Evolutionary conservation across 768 basidiomycete genomes (phyloP).

Genomic region (Serpula lacrymans): DNA sequence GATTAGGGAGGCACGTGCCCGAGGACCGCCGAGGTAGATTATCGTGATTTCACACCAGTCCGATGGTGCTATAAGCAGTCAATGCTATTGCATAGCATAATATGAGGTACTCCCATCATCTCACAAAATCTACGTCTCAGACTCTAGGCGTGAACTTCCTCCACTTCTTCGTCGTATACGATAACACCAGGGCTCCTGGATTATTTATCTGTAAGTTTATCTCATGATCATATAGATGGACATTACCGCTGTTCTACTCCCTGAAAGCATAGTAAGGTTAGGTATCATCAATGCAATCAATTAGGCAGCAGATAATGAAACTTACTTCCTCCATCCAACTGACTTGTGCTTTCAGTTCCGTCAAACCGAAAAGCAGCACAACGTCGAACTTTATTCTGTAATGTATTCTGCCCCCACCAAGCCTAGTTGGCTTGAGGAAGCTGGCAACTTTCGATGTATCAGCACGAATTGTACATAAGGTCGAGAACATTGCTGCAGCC

Average conservation of each 20-base stretch:
- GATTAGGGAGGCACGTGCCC: too few species aligned
- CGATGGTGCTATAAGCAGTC: too few species aligned
- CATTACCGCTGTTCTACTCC: constrained; percentile 11
- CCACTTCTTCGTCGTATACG: constrained; percentile 24
- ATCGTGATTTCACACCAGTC: too few species aligned
- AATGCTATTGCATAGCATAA: too few species aligned
- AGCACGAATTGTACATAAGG: constrained; percentile 32
- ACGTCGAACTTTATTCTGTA: constrained; percentile 26
- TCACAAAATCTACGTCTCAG: too few species aligned
- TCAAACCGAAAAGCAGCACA: constrained; percentile 33
- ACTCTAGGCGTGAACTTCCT: too few species aligned
- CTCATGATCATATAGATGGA: too few species aligned
- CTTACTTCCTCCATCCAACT: constrained; percentile 36
- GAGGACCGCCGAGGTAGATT: too few species aligned
- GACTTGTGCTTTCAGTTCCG: constrained; percentile 39
- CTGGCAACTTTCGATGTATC: constrained; percentile 29
- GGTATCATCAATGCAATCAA: neutral
- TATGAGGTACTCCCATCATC: too few species aligned
- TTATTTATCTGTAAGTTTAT: neutral
- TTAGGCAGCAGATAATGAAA: too few species aligned
- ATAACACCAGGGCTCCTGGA: constrained; percentile 26
- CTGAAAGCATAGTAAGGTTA: constrained; percentile 1
- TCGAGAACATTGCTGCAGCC: constrained; percentile 28
- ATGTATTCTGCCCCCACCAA: constrained; percentile 8
- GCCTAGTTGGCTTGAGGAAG: constrained; percentile 16